These are phyloP conservation scores for Metarhizium guizhouense DNA, from an alignment of 2,329 filamentous ascomycete genomes.

Conservation along the genomic window DNA sequence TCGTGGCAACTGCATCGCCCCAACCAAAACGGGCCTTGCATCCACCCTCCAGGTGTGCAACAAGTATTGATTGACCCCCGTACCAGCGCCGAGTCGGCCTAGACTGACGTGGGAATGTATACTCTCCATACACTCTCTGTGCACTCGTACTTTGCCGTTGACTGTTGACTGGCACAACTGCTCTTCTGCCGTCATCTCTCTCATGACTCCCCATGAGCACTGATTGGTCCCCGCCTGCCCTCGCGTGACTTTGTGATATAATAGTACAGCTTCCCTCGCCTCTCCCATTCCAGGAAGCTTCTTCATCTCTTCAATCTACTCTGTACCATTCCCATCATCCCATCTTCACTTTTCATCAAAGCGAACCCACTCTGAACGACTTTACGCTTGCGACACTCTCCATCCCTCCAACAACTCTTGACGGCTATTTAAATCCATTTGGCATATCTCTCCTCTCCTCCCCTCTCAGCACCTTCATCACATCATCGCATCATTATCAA, in stretches of 20 bases:
- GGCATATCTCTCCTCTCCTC: not conserved
- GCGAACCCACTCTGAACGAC: not conserved
- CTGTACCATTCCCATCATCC: constrained; percentile 3
- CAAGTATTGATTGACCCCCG: no score
- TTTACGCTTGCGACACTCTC: not conserved
- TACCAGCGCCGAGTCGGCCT: no score
- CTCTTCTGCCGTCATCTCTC: not conserved
- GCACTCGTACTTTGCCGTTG: no score
- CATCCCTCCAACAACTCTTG: not conserved
- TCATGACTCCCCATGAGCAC: not conserved
- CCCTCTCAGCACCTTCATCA: not conserved
- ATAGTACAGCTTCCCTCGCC: constrained; percentile 10
- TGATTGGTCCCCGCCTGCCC: constrained; percentile 13
- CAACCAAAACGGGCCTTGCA: not conserved
- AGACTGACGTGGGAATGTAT: no score
- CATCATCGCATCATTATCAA: not conserved
- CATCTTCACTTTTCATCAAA: constrained; percentile 3
- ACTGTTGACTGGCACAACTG: no score
- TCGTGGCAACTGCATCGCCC: not conserved
- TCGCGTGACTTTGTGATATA: constrained; percentile 16
- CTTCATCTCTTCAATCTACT: not conserved
- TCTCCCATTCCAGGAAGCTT: not conserved
- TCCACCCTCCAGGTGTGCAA: not conserved
- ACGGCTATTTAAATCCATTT: not conserved
- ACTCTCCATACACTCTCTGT: no score